phyloP scores from a whole-genome alignment of 2,329 filamentous ascomycete genomes.

The Pseudogymnoascus sp. region DNA sequence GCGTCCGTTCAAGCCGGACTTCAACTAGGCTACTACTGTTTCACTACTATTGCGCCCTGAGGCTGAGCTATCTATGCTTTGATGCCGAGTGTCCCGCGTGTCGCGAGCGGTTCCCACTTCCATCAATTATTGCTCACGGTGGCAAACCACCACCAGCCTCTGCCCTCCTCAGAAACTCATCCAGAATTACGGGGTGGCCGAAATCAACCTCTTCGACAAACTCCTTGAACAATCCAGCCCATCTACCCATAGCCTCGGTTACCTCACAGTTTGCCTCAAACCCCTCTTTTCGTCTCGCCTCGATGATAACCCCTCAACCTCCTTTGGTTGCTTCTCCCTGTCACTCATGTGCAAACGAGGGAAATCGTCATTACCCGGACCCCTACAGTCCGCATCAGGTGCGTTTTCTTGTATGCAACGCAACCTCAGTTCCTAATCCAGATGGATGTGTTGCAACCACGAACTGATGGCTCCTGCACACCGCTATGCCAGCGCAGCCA shows the following conservation, averaged over 20 bases:
- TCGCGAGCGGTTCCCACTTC: background rate
- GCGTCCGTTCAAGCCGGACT: background rate
- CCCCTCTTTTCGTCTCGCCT: background rate
- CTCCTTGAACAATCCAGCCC: background rate
- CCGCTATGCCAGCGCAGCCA: background rate
- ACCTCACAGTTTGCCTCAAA: background rate
- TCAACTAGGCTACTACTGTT: background rate
- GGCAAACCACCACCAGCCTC: background rate
- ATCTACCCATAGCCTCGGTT: background rate
- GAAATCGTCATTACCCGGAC: background rate
- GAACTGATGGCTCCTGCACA: conserved; percentile 6
- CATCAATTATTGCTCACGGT: background rate
- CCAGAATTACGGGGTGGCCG: background rate
- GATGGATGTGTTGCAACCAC: background rate
- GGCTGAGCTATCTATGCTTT: background rate
- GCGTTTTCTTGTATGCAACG: background rate
- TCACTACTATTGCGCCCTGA: background rate
- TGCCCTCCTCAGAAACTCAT: background rate
- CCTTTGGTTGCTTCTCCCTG: background rate
- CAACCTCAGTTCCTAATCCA: background rate
- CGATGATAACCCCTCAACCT: background rate
- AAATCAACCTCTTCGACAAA: background rate
- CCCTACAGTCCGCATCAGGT: background rate
- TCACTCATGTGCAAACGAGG: background rate
- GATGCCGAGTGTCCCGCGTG: background rate